These are phyloP conservation scores for Phytophthora meadii DNA, from an alignment of 352 stramenopile genomes.

Conservation along the genomic window DNA sequence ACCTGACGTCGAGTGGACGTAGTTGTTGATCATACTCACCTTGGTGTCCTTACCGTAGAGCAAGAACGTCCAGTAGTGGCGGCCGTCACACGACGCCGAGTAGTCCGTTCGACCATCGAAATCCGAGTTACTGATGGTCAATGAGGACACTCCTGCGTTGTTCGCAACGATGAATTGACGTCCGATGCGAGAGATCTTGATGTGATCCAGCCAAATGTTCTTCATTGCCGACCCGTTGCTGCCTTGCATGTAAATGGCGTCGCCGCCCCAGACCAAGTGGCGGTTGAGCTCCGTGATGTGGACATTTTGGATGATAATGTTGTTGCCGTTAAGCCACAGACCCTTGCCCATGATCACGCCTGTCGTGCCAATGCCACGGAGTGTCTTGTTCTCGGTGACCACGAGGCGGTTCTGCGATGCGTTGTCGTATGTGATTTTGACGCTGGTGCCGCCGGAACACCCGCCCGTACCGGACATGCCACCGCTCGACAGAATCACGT, in stretches of 20 bases:
- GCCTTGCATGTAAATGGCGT: conserved; percentile 34
- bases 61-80: conserved; percentile 49
- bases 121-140: conserved; percentile 57
- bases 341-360: conserved; percentile 7
- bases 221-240: conserved; percentile 26
- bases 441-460: conserved; percentile 36
- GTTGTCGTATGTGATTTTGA: conserved; percentile 32
- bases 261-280: conserved; percentile 44
- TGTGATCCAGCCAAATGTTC: conserved; percentile 56
- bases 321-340: conserved; percentile 2
- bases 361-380: conserved; percentile 2
- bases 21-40: conserved; percentile 52
- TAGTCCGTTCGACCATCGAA: conserved; percentile 49
- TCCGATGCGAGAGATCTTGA: conserved; percentile 37
- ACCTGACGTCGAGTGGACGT: conserved; percentile 33
- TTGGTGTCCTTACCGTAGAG: conserved; percentile 33
- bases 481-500: conserved; percentile 47
- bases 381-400: neutral
- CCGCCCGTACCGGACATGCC: conserved; percentile 52
- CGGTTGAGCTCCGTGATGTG: conserved; percentile 60
- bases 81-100: conserved; percentile 47
- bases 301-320: conserved; percentile 13
- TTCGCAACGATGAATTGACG: conserved; percentile 36
- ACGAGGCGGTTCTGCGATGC: conserved; percentile 29
- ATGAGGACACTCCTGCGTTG: conserved; percentile 29